These are phyloP conservation scores for Agrostemma githago DNA, from an alignment of 148 eudicot genomes.

Conservation along the genomic window DNA sequence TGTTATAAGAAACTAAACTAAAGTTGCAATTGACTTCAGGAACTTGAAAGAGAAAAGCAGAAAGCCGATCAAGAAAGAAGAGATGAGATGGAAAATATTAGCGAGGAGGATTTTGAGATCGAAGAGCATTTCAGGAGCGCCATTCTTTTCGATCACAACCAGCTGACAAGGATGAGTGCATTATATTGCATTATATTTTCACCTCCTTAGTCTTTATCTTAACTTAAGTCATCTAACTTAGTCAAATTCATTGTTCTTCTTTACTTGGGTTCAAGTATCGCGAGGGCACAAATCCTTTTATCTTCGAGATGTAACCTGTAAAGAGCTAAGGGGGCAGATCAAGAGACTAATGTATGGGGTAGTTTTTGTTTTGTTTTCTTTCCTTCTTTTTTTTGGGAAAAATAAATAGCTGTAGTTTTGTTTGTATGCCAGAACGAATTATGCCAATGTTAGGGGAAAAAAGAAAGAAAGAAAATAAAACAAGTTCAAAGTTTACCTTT, in stretches of 20 bases:
- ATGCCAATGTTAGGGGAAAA: not conserved
- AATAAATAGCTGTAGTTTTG: not conserved
- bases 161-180: slow-evolving; percentile 17
- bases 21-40: slow-evolving; percentile 27
- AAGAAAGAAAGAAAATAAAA: no score
- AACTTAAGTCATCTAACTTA: not conserved
- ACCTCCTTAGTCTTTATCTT: not conserved
- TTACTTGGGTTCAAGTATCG: not conserved
- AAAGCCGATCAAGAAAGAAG: slow-evolving; percentile 73
- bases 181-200: not conserved
- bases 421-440: not conserved
- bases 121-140: slow-evolving; percentile 78
- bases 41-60: slow-evolving; percentile 49
- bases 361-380: slow-evolving; percentile 4
- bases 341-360: slow-evolving; percentile 1
- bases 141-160: slow-evolving; percentile 53
- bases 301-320: slow-evolving; percentile 4
- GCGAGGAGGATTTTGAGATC: slow-evolving; percentile 81
- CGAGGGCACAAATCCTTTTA: not conserved
- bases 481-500: no score
- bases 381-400: no score
- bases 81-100: slow-evolving; percentile 77
- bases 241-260: slow-evolving; percentile 19
- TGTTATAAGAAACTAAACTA: not conserved
- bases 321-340: not conserved